Evolutionary conservation across 140 eudicot genomes (phyloP).

Genomic region (Flaveria floridana): DNA sequence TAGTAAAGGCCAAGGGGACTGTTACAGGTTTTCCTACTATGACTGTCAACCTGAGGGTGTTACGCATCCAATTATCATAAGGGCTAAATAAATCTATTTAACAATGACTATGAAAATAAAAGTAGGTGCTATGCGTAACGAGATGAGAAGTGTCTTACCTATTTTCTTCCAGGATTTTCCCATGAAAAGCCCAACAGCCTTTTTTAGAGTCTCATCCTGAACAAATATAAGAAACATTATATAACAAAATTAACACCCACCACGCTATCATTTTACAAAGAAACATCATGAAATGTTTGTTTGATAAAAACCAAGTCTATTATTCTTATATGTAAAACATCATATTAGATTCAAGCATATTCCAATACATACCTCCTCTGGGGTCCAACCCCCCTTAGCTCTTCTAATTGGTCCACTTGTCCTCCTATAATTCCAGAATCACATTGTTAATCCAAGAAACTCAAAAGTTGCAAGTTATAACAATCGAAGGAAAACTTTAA

Average conservation of each 20-base stretch:
- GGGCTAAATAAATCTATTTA: conserved; percentile 10
- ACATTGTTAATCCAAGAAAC: conserved; percentile 28
- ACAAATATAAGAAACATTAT: conserved; percentile 12
- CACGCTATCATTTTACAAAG: conserved; percentile 1
- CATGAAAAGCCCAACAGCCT: conserved; percentile 66
- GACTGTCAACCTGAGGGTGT: conserved; percentile 1
- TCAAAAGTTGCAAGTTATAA: not conserved
- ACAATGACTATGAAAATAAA: not conserved
- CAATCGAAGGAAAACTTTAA: not conserved
- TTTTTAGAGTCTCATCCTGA: conserved; percentile 78
- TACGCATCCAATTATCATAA: conserved; percentile 9
- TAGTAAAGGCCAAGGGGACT: not conserved
- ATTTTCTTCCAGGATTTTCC: conserved; percentile 98
- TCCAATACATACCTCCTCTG: conserved; percentile 73
- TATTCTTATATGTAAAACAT: not conserved
- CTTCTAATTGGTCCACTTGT: conserved; percentile 94
- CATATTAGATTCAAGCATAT: conserved; percentile 3
- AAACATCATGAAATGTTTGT: conserved; percentile 4
- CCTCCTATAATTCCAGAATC: conserved; percentile 55
- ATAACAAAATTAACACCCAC: conserved; percentile 14
- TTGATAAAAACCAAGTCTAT: conserved; percentile 6
- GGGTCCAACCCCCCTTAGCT: conserved; percentile 99
- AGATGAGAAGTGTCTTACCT: conserved; percentile 47
- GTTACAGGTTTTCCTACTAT: not conserved
- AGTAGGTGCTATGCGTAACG: conserved; percentile 15